These are phyloP conservation scores for Populus hybrid DNA, from an alignment of 441 rosid genomes.

Conservation along the genomic window DNA sequence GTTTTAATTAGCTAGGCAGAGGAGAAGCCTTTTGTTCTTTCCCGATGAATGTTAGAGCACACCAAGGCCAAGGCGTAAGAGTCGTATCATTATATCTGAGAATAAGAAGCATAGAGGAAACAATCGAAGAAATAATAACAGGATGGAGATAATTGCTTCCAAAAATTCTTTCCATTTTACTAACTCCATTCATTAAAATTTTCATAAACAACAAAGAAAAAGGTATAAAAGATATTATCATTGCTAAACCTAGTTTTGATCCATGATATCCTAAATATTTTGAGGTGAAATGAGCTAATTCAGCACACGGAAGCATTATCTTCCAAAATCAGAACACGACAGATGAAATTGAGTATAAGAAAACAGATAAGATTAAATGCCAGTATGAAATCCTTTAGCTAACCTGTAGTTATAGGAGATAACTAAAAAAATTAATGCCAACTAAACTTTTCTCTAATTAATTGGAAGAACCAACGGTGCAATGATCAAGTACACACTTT, in stretches of 20 bases:
- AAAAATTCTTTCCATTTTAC: neutral
- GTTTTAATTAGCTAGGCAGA: neutral
- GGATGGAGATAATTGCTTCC: neutral
- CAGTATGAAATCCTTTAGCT: neutral
- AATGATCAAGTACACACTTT: neutral
- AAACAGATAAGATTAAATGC: neutral
- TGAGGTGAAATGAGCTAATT: neutral
- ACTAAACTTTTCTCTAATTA: neutral
- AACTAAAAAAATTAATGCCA: neutral
- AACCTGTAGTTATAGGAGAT: neutral
- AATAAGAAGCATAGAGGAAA: neutral
- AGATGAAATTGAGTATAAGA: neutral
- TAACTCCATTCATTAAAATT: neutral
- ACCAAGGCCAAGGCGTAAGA: neutral
- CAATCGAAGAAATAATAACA: neutral
- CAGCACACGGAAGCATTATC: neutral
- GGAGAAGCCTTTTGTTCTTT: neutral
- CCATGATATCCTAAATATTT: neutral
- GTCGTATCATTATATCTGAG: neutral
- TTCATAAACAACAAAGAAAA: neutral
- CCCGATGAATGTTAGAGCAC: neutral
- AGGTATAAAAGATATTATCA: neutral
- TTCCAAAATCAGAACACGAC: neutral
- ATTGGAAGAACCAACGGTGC: neutral
- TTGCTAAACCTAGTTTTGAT: neutral